Evolutionary conservation across 768 basidiomycete genomes (phyloP).

Genomic region (Tulasnella sp.): DNA sequence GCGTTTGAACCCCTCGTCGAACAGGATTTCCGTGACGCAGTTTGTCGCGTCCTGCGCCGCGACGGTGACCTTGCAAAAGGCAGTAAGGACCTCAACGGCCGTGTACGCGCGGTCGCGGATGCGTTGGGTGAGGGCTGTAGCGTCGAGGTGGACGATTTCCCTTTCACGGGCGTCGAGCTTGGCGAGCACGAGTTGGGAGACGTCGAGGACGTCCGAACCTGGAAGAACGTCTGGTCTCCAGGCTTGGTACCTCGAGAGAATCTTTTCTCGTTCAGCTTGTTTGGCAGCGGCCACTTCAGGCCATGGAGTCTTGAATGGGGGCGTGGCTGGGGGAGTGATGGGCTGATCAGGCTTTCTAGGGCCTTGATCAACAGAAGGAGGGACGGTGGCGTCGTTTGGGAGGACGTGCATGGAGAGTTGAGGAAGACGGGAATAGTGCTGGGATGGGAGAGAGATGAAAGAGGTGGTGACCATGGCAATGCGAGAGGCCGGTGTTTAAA

Average conservation of each 20-base stretch:
- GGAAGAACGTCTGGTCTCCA: conserved; percentile 5
- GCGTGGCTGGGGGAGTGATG: conserved; percentile 6
- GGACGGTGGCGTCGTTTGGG: no score
- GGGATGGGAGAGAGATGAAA: no score
- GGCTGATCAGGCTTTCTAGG: no score
- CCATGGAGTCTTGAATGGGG: conserved; percentile 1
- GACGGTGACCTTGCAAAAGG: conserved; percentile 30
- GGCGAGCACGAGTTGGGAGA: conserved; percentile 2
- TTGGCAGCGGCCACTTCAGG: background rate
- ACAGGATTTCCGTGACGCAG: conserved; percentile 38
- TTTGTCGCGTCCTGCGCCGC: conserved; percentile 27
- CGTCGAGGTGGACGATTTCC: conserved; percentile 29
- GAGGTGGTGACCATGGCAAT: no score
- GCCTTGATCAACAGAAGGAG: no score
- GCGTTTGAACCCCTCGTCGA: conserved; percentile 30
- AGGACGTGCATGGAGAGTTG: no score
- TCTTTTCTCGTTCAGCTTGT: conserved; percentile 4
- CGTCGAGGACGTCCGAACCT: background rate
- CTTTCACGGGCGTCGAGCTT: conserved; percentile 25
- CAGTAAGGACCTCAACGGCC: conserved; percentile 30
- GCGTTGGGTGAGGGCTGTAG: conserved; percentile 26
- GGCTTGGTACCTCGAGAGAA: background rate
- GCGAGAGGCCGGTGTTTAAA: no score
- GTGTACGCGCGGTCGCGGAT: conserved; percentile 27
- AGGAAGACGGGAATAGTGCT: no score